Conservation (phyloP, 2,329 filamentous ascomycete genomes). For the Colletotrichum orchidophilum region DNA sequence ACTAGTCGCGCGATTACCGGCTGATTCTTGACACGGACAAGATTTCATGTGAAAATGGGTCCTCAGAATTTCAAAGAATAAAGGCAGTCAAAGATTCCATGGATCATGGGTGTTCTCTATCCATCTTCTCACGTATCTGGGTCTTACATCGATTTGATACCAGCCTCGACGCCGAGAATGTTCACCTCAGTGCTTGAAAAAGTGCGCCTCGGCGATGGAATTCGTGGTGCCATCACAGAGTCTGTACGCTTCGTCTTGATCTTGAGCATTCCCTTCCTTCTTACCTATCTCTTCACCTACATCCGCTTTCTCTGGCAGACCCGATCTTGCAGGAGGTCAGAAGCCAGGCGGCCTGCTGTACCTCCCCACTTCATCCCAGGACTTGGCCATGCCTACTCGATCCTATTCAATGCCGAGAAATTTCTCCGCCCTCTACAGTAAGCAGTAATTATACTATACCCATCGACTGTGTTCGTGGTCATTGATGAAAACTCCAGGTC, state of each 20-base stretch:
- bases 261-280: not conserved
- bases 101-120: not conserved
- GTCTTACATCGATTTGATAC: not conserved
- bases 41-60: not conserved
- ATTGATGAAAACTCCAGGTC: accelerated
- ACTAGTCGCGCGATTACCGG: not conserved
- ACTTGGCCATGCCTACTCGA: not conserved
- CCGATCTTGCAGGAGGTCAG: not conserved
- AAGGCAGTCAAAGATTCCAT: not conserved
- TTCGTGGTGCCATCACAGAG: not conserved
- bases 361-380: not conserved
- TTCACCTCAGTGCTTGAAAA: not conserved
- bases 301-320: not conserved
- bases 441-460: not conserved
- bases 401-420: conserved; percentile 1
- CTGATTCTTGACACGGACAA: not conserved
- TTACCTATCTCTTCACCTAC: not conserved
- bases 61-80: too few relatives aligned
- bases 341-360: not conserved
- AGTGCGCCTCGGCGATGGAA: too few relatives aligned
- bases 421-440: conserved; percentile 8
- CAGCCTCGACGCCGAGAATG: not conserved
- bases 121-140: not conserved
- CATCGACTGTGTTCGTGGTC: not conserved
- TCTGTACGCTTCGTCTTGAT: not conserved